phyloP scores from a whole-genome alignment of 768 basidiomycete genomes.

The Pholiota molesta region DNA sequence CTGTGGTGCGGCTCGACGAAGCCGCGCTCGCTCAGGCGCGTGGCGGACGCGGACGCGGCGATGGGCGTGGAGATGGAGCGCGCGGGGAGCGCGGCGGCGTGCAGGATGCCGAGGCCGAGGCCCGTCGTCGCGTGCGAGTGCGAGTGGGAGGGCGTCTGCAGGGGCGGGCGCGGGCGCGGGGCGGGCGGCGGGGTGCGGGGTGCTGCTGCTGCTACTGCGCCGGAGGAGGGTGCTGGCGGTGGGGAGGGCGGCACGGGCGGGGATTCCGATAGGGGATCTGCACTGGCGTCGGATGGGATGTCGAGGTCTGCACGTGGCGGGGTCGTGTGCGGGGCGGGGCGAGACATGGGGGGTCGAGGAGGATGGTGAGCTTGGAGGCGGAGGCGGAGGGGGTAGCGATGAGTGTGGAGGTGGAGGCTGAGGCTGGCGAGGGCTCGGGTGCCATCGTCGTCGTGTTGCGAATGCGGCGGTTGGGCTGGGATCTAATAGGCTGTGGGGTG shows the following conservation, averaged over 20 bases:
- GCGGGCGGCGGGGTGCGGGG: background rate
- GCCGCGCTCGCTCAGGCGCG: constrained; percentile 9
- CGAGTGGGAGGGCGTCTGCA: background rate
- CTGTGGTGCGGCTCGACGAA: constrained; percentile 14
- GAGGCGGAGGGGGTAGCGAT: background rate
- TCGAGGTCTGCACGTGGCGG: no score
- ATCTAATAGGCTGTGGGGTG: no score
- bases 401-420: constrained; percentile 8
- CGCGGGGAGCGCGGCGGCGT: background rate
- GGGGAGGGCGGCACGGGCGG: background rate
- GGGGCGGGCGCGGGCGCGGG: background rate
- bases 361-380: background rate
- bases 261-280: background rate
- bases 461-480: no score
- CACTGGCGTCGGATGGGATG: no score
- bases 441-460: no score
- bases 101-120: background rate
- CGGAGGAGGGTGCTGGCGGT: no score
- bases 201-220: background rate
- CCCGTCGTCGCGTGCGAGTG: background rate
- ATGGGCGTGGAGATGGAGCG: background rate
- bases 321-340: no score
- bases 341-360: background rate
- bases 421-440: background rate
- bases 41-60: background rate